phyloP scores from a whole-genome alignment of 2,329 filamentous ascomycete species.

The Colletotrichum noveboracense region DNA sequence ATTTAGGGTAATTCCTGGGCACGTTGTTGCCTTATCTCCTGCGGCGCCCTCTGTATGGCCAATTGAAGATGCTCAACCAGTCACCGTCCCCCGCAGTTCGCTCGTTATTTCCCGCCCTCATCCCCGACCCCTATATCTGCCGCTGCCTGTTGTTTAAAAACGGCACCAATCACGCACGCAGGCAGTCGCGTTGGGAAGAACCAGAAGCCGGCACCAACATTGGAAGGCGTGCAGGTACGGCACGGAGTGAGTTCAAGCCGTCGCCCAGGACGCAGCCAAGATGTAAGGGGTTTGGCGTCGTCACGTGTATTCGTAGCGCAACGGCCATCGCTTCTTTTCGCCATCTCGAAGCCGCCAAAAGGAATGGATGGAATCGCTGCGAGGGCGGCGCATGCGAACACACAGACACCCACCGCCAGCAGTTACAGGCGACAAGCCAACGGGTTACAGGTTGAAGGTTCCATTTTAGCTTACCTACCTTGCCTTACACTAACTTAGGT shows the following conservation, averaged over 20 bases:
- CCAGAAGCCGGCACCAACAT: neutral
- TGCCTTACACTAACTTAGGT: neutral
- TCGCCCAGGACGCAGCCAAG: constrained; percentile 7
- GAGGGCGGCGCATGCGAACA: neutral
- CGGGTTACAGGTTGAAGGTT: neutral
- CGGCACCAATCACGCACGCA: constrained; percentile 4
- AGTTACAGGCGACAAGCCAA: neutral
- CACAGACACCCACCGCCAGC: neutral
- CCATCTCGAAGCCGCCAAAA: neutral
- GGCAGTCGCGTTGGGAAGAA: neutral
- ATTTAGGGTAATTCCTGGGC: neutral
- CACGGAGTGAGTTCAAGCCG: neutral
- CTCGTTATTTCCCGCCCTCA: neutral
- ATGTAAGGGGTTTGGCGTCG: neutral
- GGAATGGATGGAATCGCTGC: neutral
- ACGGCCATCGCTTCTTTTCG: neutral
- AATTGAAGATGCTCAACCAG: neutral
- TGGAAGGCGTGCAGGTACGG: neutral
- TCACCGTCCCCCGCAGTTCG: neutral
- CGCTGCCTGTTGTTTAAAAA: neutral
- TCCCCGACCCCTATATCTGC: constrained; percentile 14
- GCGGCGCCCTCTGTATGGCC: neutral
- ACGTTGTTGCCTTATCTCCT: neutral
- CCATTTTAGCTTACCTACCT: neutral
- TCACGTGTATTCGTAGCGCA: neutral